Percentiles rank a stretch among this genome's conserved stretches.
Conservation (phyloP, 805 yeast species). For the Sugiyamaella qingdaonensis region DNA sequence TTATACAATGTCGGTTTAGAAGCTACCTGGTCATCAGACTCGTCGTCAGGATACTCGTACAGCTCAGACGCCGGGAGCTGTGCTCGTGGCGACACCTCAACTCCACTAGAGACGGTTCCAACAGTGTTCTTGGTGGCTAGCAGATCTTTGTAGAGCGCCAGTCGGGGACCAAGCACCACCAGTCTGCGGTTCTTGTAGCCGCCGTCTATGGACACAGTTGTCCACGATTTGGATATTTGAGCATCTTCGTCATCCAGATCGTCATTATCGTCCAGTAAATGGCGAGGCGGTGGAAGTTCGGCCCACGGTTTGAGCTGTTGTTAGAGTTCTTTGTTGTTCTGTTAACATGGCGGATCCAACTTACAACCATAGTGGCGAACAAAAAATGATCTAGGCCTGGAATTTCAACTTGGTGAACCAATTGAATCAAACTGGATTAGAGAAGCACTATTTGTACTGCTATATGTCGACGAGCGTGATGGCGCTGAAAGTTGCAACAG, state of each 20-base stretch:
- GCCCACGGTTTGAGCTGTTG: conserved; percentile 35
- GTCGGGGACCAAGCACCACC: conserved; percentile 20
- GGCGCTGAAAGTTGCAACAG: not conserved
- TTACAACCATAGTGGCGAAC: conserved; percentile 10
- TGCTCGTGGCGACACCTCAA: not conserved
- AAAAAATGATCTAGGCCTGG: too few species aligned
- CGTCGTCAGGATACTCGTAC: conserved; percentile 17
- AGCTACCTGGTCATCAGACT: conserved; percentile 1
- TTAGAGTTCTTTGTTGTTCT: not conserved
- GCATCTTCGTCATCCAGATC: conserved; percentile 23
- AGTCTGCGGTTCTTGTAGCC: not conserved
- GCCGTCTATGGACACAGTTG: conserved; percentile 6
- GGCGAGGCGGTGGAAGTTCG: conserved; percentile 49
- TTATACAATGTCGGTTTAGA: not conserved
- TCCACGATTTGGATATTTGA: conserved; percentile 17
- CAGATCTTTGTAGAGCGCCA: conserved; percentile 12
- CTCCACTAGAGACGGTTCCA: conserved; percentile 2
- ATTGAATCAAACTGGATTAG: not conserved
- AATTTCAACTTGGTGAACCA: too few species aligned
- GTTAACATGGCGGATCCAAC: not conserved
- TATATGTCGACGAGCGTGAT: not conserved
- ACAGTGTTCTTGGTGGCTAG: not conserved
- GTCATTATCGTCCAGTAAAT: conserved; percentile 44
- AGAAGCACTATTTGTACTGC: too few species aligned
- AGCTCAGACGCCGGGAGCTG: conserved; percentile 4